Percentiles rank a stretch among this genome's conserved stretches.
Conservation (phyloP, 192 early-diverging fungal genomes). For the Coemansia aciculifera region DNA sequence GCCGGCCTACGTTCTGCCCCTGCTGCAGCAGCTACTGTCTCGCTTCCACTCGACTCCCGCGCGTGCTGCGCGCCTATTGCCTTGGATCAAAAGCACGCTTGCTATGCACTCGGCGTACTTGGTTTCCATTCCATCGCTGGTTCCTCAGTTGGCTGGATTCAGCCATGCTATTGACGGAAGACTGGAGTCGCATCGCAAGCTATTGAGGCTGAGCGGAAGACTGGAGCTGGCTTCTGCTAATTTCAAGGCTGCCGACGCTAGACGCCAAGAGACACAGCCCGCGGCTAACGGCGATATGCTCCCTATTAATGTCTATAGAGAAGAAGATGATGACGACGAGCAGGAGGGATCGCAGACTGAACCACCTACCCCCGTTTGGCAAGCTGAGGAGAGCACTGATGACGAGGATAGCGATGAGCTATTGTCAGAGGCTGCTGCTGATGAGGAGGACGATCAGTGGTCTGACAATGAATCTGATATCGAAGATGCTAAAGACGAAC, state of each 20-base stretch:
- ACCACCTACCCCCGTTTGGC: conserved; percentile 46
- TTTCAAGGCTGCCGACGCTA: neutral
- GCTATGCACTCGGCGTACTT: conserved; percentile 44
- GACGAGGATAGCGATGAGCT: conserved; percentile 7
- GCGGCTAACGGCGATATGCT: conserved; percentile 11
- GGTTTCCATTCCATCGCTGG: conserved; percentile 36
- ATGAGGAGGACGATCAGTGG: conserved; percentile 39
- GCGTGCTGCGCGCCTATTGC: conserved; percentile 34
- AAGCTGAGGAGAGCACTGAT: conserved; percentile 37
- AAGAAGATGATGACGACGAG: conserved; percentile 27
- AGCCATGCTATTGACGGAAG: conserved; percentile 41
- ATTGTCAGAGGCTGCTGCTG: neutral
- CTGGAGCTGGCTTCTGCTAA: conserved; percentile 33
- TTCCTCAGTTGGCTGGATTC: conserved; percentile 45
- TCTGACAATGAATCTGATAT: conserved; percentile 21
- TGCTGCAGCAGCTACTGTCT: conserved; percentile 52
- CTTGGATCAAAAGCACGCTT: conserved; percentile 41
- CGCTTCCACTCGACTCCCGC: conserved; percentile 34
- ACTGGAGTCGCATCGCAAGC: conserved; percentile 29
- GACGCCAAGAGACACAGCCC: neutral
- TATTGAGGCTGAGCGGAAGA: conserved; percentile 41
- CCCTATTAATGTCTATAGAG: conserved; percentile 38
- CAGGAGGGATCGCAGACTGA: conserved; percentile 3
- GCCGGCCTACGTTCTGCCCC: conserved; percentile 35
- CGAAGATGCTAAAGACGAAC: neutral